These are phyloP conservation scores for Phyllosticta citrichinensis DNA, from an alignment of 2,329 filamentous ascomycete species.

Conservation along the genomic window DNA sequence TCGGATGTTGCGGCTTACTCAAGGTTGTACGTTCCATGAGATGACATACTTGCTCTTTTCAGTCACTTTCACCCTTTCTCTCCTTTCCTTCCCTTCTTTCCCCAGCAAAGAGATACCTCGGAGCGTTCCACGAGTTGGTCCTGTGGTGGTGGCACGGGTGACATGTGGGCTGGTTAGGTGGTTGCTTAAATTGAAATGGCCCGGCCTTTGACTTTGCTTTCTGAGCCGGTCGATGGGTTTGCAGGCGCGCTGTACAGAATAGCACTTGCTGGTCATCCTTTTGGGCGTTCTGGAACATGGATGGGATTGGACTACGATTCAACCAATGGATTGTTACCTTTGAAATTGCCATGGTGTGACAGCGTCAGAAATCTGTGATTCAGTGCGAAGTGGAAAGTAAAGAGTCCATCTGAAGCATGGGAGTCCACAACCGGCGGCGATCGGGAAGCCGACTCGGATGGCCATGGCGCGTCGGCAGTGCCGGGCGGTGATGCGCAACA, in stretches of 20 bases:
- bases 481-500: background rate
- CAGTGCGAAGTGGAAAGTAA: too few species aligned
- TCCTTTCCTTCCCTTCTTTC: background rate
- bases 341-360: too few species aligned
- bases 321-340: too few species aligned
- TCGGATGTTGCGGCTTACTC: slow-evolving; percentile 83
- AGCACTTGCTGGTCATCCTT: background rate
- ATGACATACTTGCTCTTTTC: background rate
- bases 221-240: background rate
- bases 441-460: background rate
- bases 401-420: too few species aligned
- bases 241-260: background rate
- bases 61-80: background rate
- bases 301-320: too few species aligned
- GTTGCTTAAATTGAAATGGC: background rate
- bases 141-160: background rate
- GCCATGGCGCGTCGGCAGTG: background rate
- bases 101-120: background rate
- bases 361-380: too few species aligned
- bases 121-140: background rate
- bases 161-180: background rate
- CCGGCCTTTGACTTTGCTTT: background rate
- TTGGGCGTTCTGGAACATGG: too few species aligned
- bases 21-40: slow-evolving; percentile 73
- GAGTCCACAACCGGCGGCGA: too few species aligned